A percentile compares a stretch with the other conserved stretches of the same genome.
phyloP scores from a whole-genome alignment of 495 filamentous ascomycete species.

The Penicillium fimorum region DNA sequence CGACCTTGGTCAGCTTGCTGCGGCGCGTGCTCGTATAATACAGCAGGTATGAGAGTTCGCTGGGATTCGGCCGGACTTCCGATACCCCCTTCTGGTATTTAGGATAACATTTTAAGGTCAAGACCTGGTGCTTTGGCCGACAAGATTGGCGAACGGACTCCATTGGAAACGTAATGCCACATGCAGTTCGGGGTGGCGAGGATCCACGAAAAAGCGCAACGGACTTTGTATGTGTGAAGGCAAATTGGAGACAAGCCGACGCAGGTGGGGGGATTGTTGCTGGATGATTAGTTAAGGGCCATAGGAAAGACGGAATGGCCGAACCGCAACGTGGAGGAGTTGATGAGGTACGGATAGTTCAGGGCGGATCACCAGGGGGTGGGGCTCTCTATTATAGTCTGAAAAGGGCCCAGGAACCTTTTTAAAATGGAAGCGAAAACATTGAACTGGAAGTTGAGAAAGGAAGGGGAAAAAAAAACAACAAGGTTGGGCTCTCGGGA shows the following conservation, averaged over 20 bases:
- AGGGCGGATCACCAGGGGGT: constrained; percentile 31
- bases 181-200: constrained; percentile 9
- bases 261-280: not conserved
- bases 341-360: constrained; percentile 29
- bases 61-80: constrained; percentile 89
- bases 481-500: constrained; percentile 5
- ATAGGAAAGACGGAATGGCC: constrained; percentile 14
- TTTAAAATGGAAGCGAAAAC: not conserved
- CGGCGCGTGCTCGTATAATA: constrained; percentile 92
- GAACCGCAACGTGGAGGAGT: constrained; percentile 24
- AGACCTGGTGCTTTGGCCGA: constrained; percentile 89
- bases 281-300: constrained; percentile 10
- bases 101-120: constrained; percentile 92
- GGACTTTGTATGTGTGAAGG: not conserved
- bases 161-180: constrained; percentile 36
- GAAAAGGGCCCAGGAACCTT: constrained; percentile 1
- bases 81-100: constrained; percentile 81
- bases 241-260: not conserved
- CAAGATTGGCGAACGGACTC: constrained; percentile 60
- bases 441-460: not conserved
- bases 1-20: constrained; percentile 92
- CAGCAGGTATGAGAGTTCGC: constrained; percentile 90
- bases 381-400: constrained; percentile 19
- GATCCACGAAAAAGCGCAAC: constrained; percentile 7
- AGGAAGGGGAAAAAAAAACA: not conserved